Evolutionary conservation across 768 basidiomycete genomes (phyloP), one percentile per base, ranked within the genome.

Genomic region (Mycena pura): DNA sequence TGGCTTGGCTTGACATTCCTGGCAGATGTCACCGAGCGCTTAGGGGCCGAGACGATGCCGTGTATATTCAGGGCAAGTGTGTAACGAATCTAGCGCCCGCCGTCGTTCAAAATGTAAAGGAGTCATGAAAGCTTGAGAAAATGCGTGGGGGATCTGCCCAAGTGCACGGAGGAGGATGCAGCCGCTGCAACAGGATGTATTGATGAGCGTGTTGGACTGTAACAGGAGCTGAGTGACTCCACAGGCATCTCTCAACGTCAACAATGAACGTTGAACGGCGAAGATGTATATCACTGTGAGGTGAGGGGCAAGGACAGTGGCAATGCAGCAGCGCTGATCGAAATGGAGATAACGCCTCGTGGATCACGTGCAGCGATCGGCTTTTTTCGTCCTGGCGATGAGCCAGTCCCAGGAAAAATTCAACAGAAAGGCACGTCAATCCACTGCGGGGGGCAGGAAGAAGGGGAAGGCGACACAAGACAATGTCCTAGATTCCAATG

Each of bases 381-480:
- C 43, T 21, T 39, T 41, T 50, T 49, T 43, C 34, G n/a, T n/a
- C n/a, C n/a, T n/a, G 52, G 43, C 31, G 17, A 63, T 63, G 62
- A 63, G 50, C 55, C 61, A 62, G 9, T n/a, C 14, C 57, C 76
- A 75, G 54, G 72, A 75, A 64, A 72, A 78, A 44, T 80, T 81
- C 71, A 93, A 92, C 69, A 81, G 86, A 9, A 90, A 86, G 69
- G 92, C 90, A 2, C 83, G 92, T 56, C 81, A 81, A 40, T 88
- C 88, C 19, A 77, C 78, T 24, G 79, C 84, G 4, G 84, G 85
- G 0, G 31, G 43, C 39, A 76, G 81, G 47, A 92, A 91, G 74
- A 91, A 88, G 66, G 84, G 86, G 31, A 86, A 85, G n/a, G n/a
- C n/a, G n/a, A 69, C 48, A 69, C 34, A 77, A 72, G 67, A 70